Evolutionary conservation across 2,329 filamentous ascomycete genomes (phyloP).

Genomic region (Corinectria fuckeliana): DNA sequence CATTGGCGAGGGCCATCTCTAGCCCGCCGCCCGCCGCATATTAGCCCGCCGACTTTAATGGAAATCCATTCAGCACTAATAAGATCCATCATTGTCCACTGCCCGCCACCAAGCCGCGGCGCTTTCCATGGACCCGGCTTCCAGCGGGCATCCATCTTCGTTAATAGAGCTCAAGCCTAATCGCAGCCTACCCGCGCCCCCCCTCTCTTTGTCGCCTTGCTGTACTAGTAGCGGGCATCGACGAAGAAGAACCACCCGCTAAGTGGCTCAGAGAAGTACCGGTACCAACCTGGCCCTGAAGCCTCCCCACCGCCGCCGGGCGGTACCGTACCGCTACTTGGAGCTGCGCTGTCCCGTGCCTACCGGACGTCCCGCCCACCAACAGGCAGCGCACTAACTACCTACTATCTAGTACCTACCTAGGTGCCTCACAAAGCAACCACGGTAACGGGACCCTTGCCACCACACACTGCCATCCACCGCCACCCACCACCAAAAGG

Average conservation of each 20-base stretch:
- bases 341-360: slow-evolving; percentile 4
- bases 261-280: slow-evolving; percentile 15
- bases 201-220: neutral
- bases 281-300: slow-evolving; percentile 1
- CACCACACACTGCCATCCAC: slow-evolving; percentile 15
- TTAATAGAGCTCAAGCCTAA: slow-evolving; percentile 3
- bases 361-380: slow-evolving; percentile 12
- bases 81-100: neutral
- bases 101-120: neutral
- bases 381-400: slow-evolving; percentile 8
- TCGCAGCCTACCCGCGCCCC: neutral
- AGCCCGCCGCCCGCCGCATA: slow-evolving; percentile 7
- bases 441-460: slow-evolving; percentile 16
- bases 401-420: too few species aligned
- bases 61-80: neutral
- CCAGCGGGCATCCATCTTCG: neutral
- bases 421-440: too few species aligned
- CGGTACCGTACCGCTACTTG: slow-evolving; percentile 18
- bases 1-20: slow-evolving; percentile 4
- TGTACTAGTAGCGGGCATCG: neutral
- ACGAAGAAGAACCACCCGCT: neutral
- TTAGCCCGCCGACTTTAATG: neutral
- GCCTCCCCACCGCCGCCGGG: slow-evolving; percentile 3
- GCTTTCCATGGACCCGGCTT: neutral
- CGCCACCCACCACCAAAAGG: slow-evolving; percentile 15